Base-by-base conservation (phyloP, 495 filamentous ascomycete species). In the Aspergillus hancockii region DNA sequence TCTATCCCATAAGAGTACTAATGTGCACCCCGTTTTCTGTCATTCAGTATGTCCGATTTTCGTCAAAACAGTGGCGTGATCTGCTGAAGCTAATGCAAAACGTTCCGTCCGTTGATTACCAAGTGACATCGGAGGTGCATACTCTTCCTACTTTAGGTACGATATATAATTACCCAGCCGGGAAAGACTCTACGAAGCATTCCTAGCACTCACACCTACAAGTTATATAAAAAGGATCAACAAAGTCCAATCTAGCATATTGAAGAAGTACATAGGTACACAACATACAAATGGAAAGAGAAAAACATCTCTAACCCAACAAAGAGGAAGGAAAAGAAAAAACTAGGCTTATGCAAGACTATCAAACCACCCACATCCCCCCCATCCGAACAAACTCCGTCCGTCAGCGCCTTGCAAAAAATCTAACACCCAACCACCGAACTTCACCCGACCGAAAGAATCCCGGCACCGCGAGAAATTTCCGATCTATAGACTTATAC, bases 401-500 rank as follows among this genome's bases (percentile, higher is more conserved):
- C 31, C 31, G 18, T 57, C 18, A 9, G 18, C 23, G 25, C 31
- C 36, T 16, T 14, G 16, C 12, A 28, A 32, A 18, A 23, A 28
- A 43, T 40, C 49, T 25, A n/a, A 32, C 28, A 45, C 49, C 30
- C 22, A 45, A 32, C 30, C 32, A 23, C 62, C 62, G 52, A 62
- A 50, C 23, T 60, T 58, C 2, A 34, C 21, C 60, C 57, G 57
- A 22, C 63, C 59, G 56, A 65, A 47, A 28, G 36, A 55, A 31
- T 34, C 21, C 57, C 62, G 62, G 2, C 51, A 54, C 30, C 50
- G 57, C 62, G 62, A 64, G 57, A 50, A 50, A 64, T 32, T 13
- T 3, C 62, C 62, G 62, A 45, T 49, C 23, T 59, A 52, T 54
- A 28, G 40, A 49, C 23, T 59, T 58, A 32, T 45, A 34, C 8